Percentiles rank a stretch among this genome's conserved stretches.
These are phyloP conservation scores for Tripterygium wilfordii DNA, from an alignment of 177 flowering plant species.

Conservation along the genomic window DNA sequence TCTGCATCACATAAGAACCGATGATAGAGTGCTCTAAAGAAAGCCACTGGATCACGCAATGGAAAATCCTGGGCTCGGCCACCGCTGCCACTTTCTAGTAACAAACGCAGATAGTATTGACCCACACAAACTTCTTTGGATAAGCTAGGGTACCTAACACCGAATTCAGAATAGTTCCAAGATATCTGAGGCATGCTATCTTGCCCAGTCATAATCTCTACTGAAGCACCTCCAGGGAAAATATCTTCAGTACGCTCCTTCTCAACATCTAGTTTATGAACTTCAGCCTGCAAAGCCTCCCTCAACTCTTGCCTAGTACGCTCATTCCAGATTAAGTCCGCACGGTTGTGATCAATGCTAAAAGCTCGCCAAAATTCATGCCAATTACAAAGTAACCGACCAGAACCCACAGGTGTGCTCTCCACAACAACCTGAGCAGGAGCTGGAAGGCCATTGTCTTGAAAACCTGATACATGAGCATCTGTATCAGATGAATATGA, in stretches of 20 bases:
- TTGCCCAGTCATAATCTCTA: conserved; percentile 42
- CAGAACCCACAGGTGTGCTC: conserved; percentile 91
- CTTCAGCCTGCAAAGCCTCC: conserved; percentile 89
- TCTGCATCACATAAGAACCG: conserved; percentile 97
- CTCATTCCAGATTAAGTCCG: conserved; percentile 98
- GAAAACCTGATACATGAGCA: conserved; percentile 25
- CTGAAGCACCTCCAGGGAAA: conserved; percentile 52
- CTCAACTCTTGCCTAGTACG: conserved; percentile 91
- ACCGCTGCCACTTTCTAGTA: conserved; percentile 86
- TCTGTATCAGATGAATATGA: conserved; percentile 39
- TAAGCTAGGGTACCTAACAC: conserved; percentile 78
- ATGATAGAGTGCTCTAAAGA: conserved; percentile 94
- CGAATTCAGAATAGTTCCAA: conserved; percentile 91
- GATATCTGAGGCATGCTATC: conserved; percentile 74
- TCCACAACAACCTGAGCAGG: conserved; percentile 99
- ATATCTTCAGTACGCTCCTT: conserved; percentile 96
- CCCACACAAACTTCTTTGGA: conserved; percentile 99
- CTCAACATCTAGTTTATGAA: conserved; percentile 87
- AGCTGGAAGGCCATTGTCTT: conserved; percentile 61
- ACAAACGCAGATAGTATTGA: conserved; percentile 88
- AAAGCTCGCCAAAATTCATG: conserved; percentile 98
- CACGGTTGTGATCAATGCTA: conserved; percentile 97
- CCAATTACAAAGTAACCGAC: conserved; percentile 90
- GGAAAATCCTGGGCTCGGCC: conserved; percentile 93
- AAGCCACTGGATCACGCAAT: conserved; percentile 91